These are phyloP conservation scores for Chlamydomonas sp. DNA, from an alignment of 139 green algal species.

Conservation along the genomic window DNA sequence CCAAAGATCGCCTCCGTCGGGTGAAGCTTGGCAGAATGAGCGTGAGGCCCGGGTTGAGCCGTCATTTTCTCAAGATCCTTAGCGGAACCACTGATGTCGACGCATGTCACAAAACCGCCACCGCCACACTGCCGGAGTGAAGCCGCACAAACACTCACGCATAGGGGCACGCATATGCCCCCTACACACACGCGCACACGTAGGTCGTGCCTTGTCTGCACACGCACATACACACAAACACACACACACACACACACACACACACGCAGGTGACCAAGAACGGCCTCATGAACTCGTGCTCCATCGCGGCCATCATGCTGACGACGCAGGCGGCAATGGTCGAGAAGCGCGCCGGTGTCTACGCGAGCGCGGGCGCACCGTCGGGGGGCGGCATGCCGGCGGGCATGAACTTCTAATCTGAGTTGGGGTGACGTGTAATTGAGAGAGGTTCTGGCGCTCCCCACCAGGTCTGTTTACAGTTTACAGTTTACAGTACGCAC, in stretches of 20 bases:
- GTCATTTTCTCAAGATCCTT: too few species aligned
- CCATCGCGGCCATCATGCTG: slow-evolving; percentile 97
- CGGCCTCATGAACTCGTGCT: slow-evolving; percentile 81
- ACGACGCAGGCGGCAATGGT: slow-evolving; percentile 96
- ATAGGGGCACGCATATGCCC: neutral
- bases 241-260: too few species aligned
- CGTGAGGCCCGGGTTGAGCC: too few species aligned
- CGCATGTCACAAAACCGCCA: too few species aligned
- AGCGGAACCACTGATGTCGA: too few species aligned
- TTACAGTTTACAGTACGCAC: too few species aligned
- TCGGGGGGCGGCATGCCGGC: slow-evolving; percentile 61
- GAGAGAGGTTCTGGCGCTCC: too few species aligned
- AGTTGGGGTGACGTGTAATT: neutral
- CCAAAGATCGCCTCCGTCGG: too few species aligned
- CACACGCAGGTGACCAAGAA: slow-evolving; percentile 75
- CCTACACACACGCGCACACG: neutral
- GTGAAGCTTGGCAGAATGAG: too few species aligned
- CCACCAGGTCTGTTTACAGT: too few species aligned
- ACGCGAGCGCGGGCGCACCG: slow-evolving; percentile 36
- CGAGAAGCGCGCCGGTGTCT: slow-evolving; percentile 41
- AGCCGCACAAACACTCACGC: neutral
- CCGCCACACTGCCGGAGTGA: too few species aligned
- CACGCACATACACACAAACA: too few species aligned
- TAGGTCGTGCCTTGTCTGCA: neutral
- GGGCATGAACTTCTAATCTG: slow-evolving; percentile 71